phyloP scores from a whole-genome alignment of 23 red algal genomes.

The Agarophyton chilense region DNA sequence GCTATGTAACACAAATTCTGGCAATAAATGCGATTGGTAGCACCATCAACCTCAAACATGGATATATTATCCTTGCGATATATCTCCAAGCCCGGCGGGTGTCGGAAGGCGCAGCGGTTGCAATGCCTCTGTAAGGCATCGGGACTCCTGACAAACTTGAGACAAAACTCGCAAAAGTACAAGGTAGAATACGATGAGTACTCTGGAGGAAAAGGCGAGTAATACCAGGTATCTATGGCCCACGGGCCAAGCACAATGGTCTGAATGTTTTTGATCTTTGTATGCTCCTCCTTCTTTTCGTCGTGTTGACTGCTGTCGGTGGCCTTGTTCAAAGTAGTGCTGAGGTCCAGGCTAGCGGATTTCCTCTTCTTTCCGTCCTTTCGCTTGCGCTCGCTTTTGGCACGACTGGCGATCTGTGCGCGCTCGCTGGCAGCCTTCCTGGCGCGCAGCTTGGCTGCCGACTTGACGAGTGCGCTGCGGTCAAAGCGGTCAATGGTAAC shows the following conservation, averaged over 20 bases:
- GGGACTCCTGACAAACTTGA: conserved; percentile 80
- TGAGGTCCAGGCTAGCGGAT: not conserved
- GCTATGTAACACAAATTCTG: conserved; percentile 99
- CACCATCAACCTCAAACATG: conserved; percentile 97
- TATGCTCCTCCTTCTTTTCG: conserved; percentile 74
- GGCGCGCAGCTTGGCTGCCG: not conserved
- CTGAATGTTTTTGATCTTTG: conserved; percentile 96
- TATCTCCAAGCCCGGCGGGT: conserved; percentile 93
- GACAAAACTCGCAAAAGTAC: conserved; percentile 96
- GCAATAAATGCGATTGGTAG: conserved; percentile 89
- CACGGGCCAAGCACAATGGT: conserved; percentile 78
- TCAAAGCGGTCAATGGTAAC: conserved; percentile 83
- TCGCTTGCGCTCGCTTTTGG: conserved; percentile 56
- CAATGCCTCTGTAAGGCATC: conserved; percentile 76
- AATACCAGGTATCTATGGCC: conserved; percentile 98
- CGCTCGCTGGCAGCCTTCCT: conserved; percentile 67
- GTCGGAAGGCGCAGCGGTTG: conserved; percentile 62
- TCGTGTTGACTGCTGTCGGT: not conserved
- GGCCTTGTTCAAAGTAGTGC: conserved; percentile 3
- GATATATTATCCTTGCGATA: conserved; percentile 91
- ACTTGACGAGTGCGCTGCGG: conserved; percentile 45
- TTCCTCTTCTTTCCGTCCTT: conserved; percentile 53
- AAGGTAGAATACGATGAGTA: conserved; percentile 77
- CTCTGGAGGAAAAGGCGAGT: conserved; percentile 91
- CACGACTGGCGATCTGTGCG: conserved; percentile 45